Percentiles rank a stretch among this genome's conserved stretches.
phyloP scores from a whole-genome alignment of 164 flowering plant genomes.

The Paratinospora sagittata region DNA sequence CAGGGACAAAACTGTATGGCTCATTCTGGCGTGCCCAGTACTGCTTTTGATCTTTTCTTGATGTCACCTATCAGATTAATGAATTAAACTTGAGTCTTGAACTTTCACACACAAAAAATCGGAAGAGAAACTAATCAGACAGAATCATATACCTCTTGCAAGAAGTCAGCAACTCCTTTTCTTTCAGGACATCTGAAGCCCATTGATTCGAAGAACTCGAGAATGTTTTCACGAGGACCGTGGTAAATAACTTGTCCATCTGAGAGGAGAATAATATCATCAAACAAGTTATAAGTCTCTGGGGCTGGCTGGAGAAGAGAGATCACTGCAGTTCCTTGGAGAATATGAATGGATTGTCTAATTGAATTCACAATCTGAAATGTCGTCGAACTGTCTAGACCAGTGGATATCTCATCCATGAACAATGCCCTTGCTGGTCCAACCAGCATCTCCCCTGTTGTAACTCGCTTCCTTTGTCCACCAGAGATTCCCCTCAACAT shows the following conservation, averaged over 20 bases:
- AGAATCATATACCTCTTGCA: constrained; percentile 19
- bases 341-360: constrained; percentile 47
- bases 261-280: constrained; percentile 67
- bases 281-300: constrained; percentile 69
- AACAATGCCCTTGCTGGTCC: constrained; percentile 68
- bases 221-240: constrained; percentile 11
- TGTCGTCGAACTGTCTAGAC: constrained; percentile 81
- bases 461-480: constrained; percentile 43
- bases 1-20: constrained; percentile 38
- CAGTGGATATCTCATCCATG: constrained; percentile 92
- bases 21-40: constrained; percentile 47
- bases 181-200: constrained; percentile 13
- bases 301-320: constrained; percentile 90
- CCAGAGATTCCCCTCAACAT: constrained; percentile 52
- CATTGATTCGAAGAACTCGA: constrained; percentile 11
- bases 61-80: constrained; percentile 40
- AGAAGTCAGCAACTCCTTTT: constrained; percentile 15
- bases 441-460: constrained; percentile 78
- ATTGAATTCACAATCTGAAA: constrained; percentile 62
- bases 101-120: not conserved
- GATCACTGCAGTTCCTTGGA: constrained; percentile 56
- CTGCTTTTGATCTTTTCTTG: constrained; percentile 58
- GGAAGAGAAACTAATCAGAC: not conserved
- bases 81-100: not conserved
- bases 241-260: constrained; percentile 72